These are phyloP conservation scores for Camelina sativa DNA, from an alignment of 345 rosid genomes.

Conservation along the genomic window DNA sequence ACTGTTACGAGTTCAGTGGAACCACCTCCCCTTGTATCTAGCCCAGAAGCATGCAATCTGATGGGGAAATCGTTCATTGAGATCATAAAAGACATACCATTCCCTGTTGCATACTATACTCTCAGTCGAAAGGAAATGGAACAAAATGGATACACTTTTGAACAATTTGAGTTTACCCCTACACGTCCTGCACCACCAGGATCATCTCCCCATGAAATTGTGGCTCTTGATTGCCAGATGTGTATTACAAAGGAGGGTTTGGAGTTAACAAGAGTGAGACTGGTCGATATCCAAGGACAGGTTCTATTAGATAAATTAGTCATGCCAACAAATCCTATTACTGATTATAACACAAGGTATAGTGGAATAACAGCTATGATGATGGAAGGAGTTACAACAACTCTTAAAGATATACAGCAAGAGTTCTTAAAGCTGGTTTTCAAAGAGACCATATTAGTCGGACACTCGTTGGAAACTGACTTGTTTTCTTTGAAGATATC, in stretches of 20 bases:
- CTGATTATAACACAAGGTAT: constrained; percentile 88
- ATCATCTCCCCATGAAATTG: constrained; percentile 55
- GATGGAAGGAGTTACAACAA: constrained; percentile 81
- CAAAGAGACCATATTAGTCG: constrained; percentile 85
- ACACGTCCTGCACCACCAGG: constrained; percentile 76
- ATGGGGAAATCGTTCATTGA: constrained; percentile 47
- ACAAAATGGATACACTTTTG: constrained; percentile 72
- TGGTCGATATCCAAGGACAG: constrained; percentile 87
- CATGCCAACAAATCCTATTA: constrained; percentile 72
- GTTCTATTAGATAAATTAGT: constrained; percentile 89
- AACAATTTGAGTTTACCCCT: constrained; percentile 63
- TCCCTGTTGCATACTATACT: constrained; percentile 74
- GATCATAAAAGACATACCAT: constrained; percentile 70
- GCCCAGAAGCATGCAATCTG: constrained; percentile 49
- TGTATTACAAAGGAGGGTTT: constrained; percentile 84
- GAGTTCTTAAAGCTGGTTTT: constrained; percentile 76
- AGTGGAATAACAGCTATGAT: constrained; percentile 89
- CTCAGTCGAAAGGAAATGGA: constrained; percentile 75
- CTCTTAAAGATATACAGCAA: constrained; percentile 86
- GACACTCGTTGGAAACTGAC: constrained; percentile 96
- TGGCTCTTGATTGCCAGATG: constrained; percentile 99
- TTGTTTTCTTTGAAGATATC: constrained; percentile 81
- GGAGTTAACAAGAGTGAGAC: constrained; percentile 86
- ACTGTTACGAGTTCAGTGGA: constrained; percentile 43
- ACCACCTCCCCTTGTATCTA: constrained; percentile 45